Evolutionary conservation across 2,329 filamentous ascomycete genomes (phyloP).

Genomic region (Chaetomium sp.): DNA sequence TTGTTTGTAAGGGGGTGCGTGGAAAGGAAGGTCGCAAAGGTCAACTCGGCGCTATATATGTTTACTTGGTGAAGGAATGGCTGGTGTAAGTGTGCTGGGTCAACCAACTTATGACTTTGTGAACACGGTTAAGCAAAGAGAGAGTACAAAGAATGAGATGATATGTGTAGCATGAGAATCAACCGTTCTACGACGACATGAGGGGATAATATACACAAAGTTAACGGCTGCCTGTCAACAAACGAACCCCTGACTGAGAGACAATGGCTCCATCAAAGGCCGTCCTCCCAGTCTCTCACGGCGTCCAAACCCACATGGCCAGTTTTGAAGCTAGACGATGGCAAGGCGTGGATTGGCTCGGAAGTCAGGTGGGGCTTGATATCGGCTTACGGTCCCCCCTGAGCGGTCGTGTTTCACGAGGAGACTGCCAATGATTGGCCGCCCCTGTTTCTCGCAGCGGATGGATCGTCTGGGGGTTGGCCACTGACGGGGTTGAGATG

Average conservation of each 20-base stretch:
- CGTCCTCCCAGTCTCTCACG: background rate
- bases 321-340: conserved; percentile 16
- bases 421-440: conserved; percentile 10
- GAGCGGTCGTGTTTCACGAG: conserved; percentile 3
- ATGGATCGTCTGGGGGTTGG: background rate
- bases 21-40: background rate
- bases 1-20: background rate
- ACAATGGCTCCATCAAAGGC: background rate
- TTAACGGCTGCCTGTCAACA: background rate
- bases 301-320: conserved; percentile 12
- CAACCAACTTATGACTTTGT: conserved; percentile 4
- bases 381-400: background rate
- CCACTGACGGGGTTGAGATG: conserved; percentile 7
- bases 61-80: background rate
- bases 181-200: background rate
- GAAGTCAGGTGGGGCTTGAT: background rate
- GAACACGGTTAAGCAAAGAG: background rate
- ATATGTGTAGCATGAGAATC: background rate
- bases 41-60: background rate
- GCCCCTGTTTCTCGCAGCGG: background rate
- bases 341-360: conserved; percentile 15
- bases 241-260: conserved; percentile 4
- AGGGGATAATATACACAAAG: conserved; percentile 5
- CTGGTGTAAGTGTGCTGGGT: background rate
- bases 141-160: background rate